Conservation (phyloP, 1,284 basidiomycete species). For the Cryptococcus sp. region DNA sequence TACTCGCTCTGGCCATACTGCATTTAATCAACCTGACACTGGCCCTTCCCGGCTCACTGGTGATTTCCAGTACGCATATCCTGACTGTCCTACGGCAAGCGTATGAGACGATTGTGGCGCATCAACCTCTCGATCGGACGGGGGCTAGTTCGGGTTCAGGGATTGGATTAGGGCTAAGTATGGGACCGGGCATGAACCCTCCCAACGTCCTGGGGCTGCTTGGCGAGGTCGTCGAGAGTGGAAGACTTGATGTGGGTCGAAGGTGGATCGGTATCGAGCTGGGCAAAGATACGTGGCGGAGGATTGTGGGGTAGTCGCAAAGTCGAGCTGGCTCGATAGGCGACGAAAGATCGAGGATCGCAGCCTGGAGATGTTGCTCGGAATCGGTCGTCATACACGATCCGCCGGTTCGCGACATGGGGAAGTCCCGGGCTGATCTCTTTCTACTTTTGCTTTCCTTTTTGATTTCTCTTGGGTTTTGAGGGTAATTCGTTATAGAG, state of each 20-base stretch:
- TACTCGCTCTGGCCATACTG: slow-evolving; percentile 45
- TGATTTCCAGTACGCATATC: slow-evolving; percentile 32
- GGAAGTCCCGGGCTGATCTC: no score
- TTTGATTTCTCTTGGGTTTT: no score
- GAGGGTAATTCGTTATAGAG: no score
- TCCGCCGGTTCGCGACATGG: no score
- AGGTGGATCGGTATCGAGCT: slow-evolving; percentile 16
- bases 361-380: neutral
- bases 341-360: neutral
- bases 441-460: no score
- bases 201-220: slow-evolving; percentile 13
- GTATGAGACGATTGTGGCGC: slow-evolving; percentile 36
- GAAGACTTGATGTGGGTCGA: slow-evolving; percentile 16
- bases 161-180: neutral
- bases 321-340: neutral
- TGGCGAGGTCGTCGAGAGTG: slow-evolving; percentile 28
- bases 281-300: slow-evolving; percentile 16
- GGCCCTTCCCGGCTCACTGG: slow-evolving; percentile 16
- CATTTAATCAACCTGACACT: slow-evolving; percentile 35
- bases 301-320: slow-evolving; percentile 14
- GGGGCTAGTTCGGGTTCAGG: neutral
- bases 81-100: slow-evolving; percentile 39
- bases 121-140: slow-evolving; percentile 29
- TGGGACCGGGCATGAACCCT: neutral
- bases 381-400: no score